Evolutionary conservation across 306 rosid genomes (phyloP), one percentile per base, ranked within the genome.

Genomic region (Corylus avellana): DNA sequence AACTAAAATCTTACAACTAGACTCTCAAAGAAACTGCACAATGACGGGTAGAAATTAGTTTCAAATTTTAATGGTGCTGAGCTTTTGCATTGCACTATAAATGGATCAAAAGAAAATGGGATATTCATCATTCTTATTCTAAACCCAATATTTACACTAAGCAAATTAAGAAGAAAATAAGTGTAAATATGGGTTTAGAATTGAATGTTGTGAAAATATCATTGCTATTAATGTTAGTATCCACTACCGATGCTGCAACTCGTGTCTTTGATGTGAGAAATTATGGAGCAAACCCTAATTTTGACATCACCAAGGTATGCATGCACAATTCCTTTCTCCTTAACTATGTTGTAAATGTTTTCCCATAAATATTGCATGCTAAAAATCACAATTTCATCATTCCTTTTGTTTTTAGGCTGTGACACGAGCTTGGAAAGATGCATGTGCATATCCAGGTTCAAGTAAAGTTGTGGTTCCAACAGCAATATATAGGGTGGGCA

Each of bases 401-500:
- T 20, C 55, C 1, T 20, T 20, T 57, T 78, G 7, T 18, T 12
- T 58, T 18, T 27, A 83, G 80, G 83, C 82, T 47, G 4, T 84
- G 48, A 50, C 42, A 32, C 80, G 76, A 1, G 86, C 88, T 18
- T 88, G 88, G 89, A 73, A 29, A 14, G 82, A 32, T 12, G 91
- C 89, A 12, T 86, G 90, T 14, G 74, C 78, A n/a, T 39, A 80
- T 2, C 2, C 22, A 0, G 29, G 39, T 10, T 25, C 78, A 4
- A 69, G 86, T 7, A 77, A 10, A 54, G 32, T 88, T 22, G 16
- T 77, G n/a, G 7, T 83, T 37, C 85, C 83, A 11, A 14, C 5
- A 10, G 82, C 84, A 29, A 75, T 44, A 13, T 86, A 29, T 71
- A 77, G n/a, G 3, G 1, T 88, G 22, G 48, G 37, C 22, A 71